A percentile compares a stretch with the other conserved stretches of the same genome.
These are phyloP conservation scores for Annulohypoxylon stygium DNA, from an alignment of 495 filamentous ascomycete species.

Conservation along the genomic window DNA sequence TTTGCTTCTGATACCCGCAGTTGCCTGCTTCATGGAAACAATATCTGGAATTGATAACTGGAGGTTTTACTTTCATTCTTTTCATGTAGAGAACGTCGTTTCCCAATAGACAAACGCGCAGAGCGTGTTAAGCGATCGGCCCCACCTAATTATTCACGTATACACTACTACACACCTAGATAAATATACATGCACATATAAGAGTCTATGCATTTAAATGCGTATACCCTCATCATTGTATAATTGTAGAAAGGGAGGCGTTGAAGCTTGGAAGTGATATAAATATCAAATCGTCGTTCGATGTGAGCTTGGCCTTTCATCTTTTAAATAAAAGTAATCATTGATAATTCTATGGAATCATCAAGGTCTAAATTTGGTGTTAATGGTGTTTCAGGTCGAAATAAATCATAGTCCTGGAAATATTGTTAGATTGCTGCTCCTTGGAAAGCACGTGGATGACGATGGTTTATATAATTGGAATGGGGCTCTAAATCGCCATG, in stretches of 20 bases:
- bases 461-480: not conserved
- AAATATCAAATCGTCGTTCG: not conserved
- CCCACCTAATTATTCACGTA: conserved; percentile 9
- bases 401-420: not conserved
- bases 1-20: not conserved
- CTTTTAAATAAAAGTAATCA: not conserved
- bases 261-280: not conserved
- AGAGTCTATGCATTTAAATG: not conserved
- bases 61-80: not conserved
- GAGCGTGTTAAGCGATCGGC: not conserved
- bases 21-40: not conserved
- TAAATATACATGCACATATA: not conserved
- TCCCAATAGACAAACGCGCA: conserved; percentile 20
- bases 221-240: not conserved
- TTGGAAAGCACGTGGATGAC: not conserved
- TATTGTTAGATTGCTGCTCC: not conserved
- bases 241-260: not conserved
- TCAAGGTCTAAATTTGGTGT: not conserved
- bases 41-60: not conserved
- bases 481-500: not conserved
- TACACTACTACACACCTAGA: not conserved
- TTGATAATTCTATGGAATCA: not conserved
- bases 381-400: not conserved
- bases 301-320: not conserved
- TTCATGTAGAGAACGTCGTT: conserved; percentile 1